Evolutionary conservation across 2,329 filamentous ascomycete genomes (phyloP), one percentile per base, ranked within the genome.

Genomic region (Aureobasidium mangrovei): DNA sequence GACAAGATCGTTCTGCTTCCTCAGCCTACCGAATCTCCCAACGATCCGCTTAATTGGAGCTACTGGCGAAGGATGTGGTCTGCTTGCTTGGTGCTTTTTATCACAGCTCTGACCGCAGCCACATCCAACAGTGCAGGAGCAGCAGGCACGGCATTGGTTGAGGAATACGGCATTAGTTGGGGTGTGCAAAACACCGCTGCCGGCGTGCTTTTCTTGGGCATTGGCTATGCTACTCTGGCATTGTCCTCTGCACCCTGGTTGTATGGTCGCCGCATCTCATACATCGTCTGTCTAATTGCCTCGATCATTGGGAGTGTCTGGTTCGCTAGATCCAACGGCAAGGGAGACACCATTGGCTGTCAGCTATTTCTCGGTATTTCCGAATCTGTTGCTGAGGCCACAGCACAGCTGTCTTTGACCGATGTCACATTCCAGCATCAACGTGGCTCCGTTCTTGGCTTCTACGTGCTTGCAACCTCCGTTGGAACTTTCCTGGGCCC

Each of bases 391-490:
- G 77, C 76, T 2, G 78, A 81, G 63, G 78, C 78, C 0, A 72
- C 77, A 31, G 78, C 77, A 5, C 78, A 81, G 60, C 65, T 80
- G n/a, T 79, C 77, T 1, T 67, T 81, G 29, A 75, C 78, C 6
- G 78, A 81, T 59, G 70, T 81, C 31, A 81, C 78, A 68, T 81
- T 77, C 57, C 75, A 80, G 65, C 78, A 81, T 60, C 77, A 78
- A 56, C 73, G 77, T 41, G 78, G 78, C 39, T 71, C 72, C 0
- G 75, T 77, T 1, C 68, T 81, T 4, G 78, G 78, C 55, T 61
- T 80, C 28, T 81, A 81, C 60, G 77, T 79, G 28, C 66, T 80
- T 35, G 74, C 78, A 2, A 80, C 77, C 0, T 77, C 74, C 59
- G 70, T 80, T 31, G 78, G 78, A 26, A 81, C 78, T 3, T 81